phyloP scores from a whole-genome alignment of 2,329 filamentous ascomycete genomes.

The Chrysoporthe puriensis region DNA sequence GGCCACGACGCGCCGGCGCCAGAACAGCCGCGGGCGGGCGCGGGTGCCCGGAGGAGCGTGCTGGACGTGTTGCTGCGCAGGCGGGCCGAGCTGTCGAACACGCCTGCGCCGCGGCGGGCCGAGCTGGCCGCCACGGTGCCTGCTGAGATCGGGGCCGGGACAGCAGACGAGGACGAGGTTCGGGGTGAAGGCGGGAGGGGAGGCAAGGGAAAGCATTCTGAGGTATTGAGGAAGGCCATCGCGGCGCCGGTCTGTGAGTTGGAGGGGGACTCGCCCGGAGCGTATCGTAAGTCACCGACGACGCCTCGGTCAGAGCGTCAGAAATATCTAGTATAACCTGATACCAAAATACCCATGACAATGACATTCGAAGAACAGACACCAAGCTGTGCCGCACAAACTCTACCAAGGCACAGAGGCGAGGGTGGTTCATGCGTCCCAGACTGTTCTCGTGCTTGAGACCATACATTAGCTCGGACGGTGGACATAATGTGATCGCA shows the following conservation, averaged over 20 bases:
- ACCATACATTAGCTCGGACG: too few species aligned
- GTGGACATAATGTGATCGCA: too few species aligned
- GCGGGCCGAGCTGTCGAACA: not conserved
- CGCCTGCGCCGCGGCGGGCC: constrained; percentile 2
- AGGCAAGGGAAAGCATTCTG: not conserved
- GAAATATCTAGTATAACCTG: not conserved
- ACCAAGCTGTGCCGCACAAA: not conserved
- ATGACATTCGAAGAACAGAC: not conserved
- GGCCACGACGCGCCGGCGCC: not conserved
- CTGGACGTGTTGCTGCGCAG: not conserved
- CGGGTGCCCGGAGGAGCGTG: not conserved
- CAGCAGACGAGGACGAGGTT: not conserved
- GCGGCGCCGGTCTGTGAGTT: constrained; percentile 1
- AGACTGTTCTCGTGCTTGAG: too few species aligned
- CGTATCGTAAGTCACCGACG: not conserved
- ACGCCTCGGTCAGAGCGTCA: not conserved
- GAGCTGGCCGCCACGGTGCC: constrained; percentile 3
- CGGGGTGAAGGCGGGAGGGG: too few species aligned
- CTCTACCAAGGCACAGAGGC: not conserved
- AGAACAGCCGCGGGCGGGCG: not conserved
- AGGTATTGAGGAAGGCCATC: not conserved
- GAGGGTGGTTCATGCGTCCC: too few species aligned
- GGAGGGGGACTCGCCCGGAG: not conserved
- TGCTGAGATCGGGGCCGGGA: not conserved
- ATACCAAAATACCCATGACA: not conserved